Conservation (phyloP, 139 green algal genomes). For the Mesotaenium endlicherianum region DNA sequence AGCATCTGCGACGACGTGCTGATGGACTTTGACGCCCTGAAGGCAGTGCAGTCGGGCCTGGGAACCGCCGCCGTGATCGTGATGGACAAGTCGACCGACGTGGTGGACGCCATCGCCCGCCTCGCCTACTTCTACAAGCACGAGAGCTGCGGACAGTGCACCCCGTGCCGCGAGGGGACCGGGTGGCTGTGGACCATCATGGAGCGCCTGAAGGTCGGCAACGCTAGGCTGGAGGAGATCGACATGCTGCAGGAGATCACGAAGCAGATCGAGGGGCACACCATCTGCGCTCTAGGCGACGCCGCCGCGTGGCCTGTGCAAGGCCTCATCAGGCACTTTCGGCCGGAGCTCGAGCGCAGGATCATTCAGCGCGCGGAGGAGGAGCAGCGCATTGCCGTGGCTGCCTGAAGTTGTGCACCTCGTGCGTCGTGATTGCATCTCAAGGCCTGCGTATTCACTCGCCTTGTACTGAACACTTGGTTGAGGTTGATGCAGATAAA, state of each 20-base stretch:
- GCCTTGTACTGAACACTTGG: no score
- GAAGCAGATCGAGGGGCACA: slow-evolving; percentile 95
- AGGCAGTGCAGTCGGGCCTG: slow-evolving; percentile 81
- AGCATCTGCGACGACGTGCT: slow-evolving; percentile 82
- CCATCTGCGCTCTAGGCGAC: slow-evolving; percentile 96
- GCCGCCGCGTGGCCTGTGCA: slow-evolving; percentile 94
- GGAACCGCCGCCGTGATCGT: slow-evolving; percentile 98
- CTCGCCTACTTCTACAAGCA: slow-evolving; percentile 99
- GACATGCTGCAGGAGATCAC: slow-evolving; percentile 97
- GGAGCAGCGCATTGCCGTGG: no score
- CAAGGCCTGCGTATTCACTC: no score
- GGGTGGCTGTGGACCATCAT: slow-evolving; percentile 75
- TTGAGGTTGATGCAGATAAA: no score
- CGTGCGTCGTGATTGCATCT: no score
- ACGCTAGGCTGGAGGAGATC: slow-evolving; percentile 92
- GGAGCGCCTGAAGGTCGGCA: slow-evolving; percentile 61
- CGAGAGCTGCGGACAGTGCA: slow-evolving; percentile 97
- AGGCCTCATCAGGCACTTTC: slow-evolving; percentile 96
- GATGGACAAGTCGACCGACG: slow-evolving; percentile 97
- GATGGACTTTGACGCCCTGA: slow-evolving; percentile 98
- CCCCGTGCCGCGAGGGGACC: slow-evolving; percentile 94
- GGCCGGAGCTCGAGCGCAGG: slow-evolving; percentile 70
- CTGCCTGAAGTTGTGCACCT: no score
- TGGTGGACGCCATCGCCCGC: slow-evolving; percentile 91
- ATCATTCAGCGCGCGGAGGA: slow-evolving; percentile 26